A percentile compares a stretch with the other conserved stretches of the same genome.
Evolutionary conservation across 306 rosid species (phyloP).

Genomic region (Prunus persica): Prunus_persica_NCBIv2 NC_034011.1:26179501-26180000

Average conservation of each 20-base stretch:
- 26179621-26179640: neutral
- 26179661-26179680: neutral
- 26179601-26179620: constrained; percentile 33
- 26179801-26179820: constrained; percentile 13
- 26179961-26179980: constrained; percentile 49
- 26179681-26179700: neutral
- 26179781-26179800: constrained; percentile 30
- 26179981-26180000: constrained; percentile 18
- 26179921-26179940: constrained; percentile 43
- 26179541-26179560: constrained; percentile 11
- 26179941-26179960: constrained; percentile 21
- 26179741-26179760: constrained; percentile 37
- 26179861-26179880: constrained; percentile 23
- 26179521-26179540: constrained; percentile 11
- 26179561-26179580: neutral
- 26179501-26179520: neutral
- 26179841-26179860: constrained; percentile 17
- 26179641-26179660: neutral
- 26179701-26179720: constrained; percentile 34
- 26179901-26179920: constrained; percentile 83
- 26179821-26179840: neutral
- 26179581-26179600: neutral
- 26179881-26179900: constrained; percentile 16
- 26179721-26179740: constrained; percentile 35
- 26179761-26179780: constrained; percentile 13